These are phyloP conservation scores for Somion occarium DNA, from an alignment of 1,284 basidiomycete species.

Conservation along the genomic window DNA sequence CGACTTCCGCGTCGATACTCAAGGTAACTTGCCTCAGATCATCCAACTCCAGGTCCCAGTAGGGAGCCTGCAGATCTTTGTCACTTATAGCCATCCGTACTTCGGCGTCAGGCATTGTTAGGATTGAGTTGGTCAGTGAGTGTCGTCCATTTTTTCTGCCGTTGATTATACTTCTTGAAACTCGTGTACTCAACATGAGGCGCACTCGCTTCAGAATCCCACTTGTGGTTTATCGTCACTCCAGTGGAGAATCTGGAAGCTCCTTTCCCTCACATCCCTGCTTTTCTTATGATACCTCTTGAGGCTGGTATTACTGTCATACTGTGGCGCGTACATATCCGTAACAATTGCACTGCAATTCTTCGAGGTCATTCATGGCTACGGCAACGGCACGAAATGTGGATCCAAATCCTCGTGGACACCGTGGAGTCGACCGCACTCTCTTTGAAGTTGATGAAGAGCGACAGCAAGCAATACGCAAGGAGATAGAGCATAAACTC, in stretches of 20 bases:
- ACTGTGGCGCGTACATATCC: neutral
- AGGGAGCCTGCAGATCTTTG: neutral
- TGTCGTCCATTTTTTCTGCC: constrained; percentile 11
- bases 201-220: constrained; percentile 27
- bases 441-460: constrained; percentile 35
- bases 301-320: neutral
- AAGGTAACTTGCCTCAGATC: constrained; percentile 12
- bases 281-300: neutral
- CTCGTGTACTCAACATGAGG: constrained; percentile 38
- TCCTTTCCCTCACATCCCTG: constrained; percentile 2
- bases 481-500: constrained; percentile 40
- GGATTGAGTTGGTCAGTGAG: constrained; percentile 2
- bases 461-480: constrained; percentile 43
- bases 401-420: neutral
- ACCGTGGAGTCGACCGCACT: neutral
- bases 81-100: neutral
- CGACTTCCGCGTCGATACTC: constrained; percentile 16
- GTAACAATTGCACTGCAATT: neutral
- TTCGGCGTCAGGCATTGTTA: neutral
- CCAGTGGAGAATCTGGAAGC: constrained; percentile 4
- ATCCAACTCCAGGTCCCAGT: neutral
- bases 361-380: constrained; percentile 1
- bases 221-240: constrained; percentile 9
- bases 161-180: constrained; percentile 13
- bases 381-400: neutral